phyloP scores from a whole-genome alignment of 2,329 filamentous ascomycete species.

The Blastomyces percursus region DNA sequence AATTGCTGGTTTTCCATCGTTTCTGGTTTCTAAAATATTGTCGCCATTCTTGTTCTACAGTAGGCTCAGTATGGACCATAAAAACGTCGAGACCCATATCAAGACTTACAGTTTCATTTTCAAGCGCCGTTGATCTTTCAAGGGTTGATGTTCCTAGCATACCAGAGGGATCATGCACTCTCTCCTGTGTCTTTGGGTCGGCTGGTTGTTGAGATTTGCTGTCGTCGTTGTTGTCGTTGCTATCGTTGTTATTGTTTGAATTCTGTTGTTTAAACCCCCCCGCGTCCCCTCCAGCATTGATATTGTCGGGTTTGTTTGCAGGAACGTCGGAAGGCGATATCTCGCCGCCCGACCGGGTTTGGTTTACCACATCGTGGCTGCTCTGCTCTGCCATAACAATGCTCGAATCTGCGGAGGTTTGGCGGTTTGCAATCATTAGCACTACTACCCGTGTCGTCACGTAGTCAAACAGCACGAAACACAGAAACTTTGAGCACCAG shows the following conservation, averaged over 20 bases:
- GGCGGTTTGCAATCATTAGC: constrained; percentile 25
- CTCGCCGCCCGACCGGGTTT: constrained; percentile 56
- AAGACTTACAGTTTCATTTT: constrained; percentile 4
- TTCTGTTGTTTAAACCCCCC: constrained; percentile 29
- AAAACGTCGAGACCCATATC: no score
- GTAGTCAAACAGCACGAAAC: neutral
- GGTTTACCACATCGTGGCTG: constrained; percentile 60
- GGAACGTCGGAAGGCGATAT: constrained; percentile 53
- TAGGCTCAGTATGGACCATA: neutral
- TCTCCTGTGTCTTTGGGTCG: constrained; percentile 15
- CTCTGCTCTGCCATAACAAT: constrained; percentile 64
- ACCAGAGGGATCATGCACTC: constrained; percentile 16
- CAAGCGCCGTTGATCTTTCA: constrained; percentile 10
- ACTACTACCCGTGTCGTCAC: constrained; percentile 14
- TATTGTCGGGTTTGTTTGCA: constrained; percentile 48
- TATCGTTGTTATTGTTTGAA: constrained; percentile 17
- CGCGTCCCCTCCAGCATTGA: constrained; percentile 42
- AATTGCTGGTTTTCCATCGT: constrained; percentile 25
- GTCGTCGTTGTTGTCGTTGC: neutral
- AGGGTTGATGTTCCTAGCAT: constrained; percentile 13
- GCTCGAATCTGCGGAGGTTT: constrained; percentile 35
- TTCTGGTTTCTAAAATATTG: neutral
- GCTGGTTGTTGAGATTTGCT: constrained; percentile 19
- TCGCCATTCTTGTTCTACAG: neutral
- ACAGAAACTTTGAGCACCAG: constrained; percentile 11